Evolutionary conservation across 2,329 filamentous ascomycete genomes (phyloP), one percentile per base, ranked within the genome.

Genomic region (Microdochium bolleyi): DNA sequence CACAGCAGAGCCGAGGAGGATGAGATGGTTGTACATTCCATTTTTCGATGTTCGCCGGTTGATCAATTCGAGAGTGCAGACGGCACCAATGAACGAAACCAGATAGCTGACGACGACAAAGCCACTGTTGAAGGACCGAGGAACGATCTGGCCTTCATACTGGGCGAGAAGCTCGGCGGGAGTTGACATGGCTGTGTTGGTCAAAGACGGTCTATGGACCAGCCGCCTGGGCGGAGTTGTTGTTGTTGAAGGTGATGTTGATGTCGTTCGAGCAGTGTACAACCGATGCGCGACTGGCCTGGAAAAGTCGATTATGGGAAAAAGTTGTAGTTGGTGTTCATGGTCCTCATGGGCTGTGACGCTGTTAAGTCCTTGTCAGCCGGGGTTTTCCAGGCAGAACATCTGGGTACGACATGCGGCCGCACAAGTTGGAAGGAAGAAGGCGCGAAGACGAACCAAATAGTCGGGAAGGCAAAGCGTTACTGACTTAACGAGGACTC

Each of bases 41-140:
- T 80, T 81, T 52, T 79, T 79, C 2, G 86, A 83, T 1, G 87
- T 90, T 59, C 88, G 77, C 54, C 88, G 76, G 64, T 94, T 88
- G 51, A 95, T 82, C 54, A 95, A 73, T 67, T 95, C 91, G 30
- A 95, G 75, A 0, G 90, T 92, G 3, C 89, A 89, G 50, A 83
- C 78, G 49, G 88, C 85, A 56, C 91, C 91, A 57, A 90, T 78
- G 32, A 89, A 74, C 62, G 89, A 92, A 61, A 90, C 88, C 58
- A 88, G 73, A 56, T 88, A 82, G 63, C 89, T 94, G 58, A 89
- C 75, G 24, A 85, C 76, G 13, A 92, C 78, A 60, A 88, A 86
- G 38, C 82, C 82, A 3, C 76, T 69, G 56, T 76, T 73, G 67
- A 78, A 83, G 50, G 69, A 69, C 48, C 72, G 70, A 24, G 76